Evolutionary conservation across 2,329 filamentous ascomycete species (phyloP).

Genomic region (Blumeriella jaapii): DNA sequence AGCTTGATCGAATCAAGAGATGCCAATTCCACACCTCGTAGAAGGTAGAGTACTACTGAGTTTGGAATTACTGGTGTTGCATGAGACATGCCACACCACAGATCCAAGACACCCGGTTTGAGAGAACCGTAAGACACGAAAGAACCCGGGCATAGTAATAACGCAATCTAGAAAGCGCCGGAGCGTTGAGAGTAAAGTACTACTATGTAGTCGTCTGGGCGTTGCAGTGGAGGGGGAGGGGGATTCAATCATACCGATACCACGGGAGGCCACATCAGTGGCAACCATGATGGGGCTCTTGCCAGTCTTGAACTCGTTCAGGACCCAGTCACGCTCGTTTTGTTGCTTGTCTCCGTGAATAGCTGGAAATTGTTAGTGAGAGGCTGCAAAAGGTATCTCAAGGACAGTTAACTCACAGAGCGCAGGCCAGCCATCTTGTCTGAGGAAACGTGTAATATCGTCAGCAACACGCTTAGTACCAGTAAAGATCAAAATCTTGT

Average conservation of each 20-base stretch:
- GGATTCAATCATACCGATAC: slow-evolving; percentile 94
- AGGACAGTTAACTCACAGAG: slow-evolving; percentile 59
- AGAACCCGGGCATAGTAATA: slow-evolving; percentile 84
- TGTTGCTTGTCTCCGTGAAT: slow-evolving; percentile 99
- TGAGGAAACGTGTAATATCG: slow-evolving; percentile 93
- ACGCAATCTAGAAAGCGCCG: slow-evolving; percentile 80
- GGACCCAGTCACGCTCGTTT: slow-evolving; percentile 98
- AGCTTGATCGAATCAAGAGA: slow-evolving; percentile 72
- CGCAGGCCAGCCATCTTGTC: slow-evolving; percentile 95
- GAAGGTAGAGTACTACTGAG: slow-evolving; percentile 51
- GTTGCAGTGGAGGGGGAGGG: slow-evolving; percentile 38
- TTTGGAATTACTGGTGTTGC: slow-evolving; percentile 68
- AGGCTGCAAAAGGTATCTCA: slow-evolving; percentile 29
- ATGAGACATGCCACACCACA: slow-evolving; percentile 52
- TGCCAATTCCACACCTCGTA: slow-evolving; percentile 69
- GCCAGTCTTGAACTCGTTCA: slow-evolving; percentile 98
- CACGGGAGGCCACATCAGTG: slow-evolving; percentile 98
- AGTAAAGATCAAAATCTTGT: slow-evolving; percentile 94
- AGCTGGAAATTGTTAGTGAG: slow-evolving; percentile 44
- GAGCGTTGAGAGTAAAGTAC: slow-evolving; percentile 88
- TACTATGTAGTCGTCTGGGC: slow-evolving; percentile 47
- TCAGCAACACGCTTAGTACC: slow-evolving; percentile 92
- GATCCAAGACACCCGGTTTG: slow-evolving; percentile 79
- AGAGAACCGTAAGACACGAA: slow-evolving; percentile 74
- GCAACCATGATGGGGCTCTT: slow-evolving; percentile 99